Evolutionary conservation across 441 rosid species (phyloP).

Genomic region (Pelargonium cotyledonis): DNA sequence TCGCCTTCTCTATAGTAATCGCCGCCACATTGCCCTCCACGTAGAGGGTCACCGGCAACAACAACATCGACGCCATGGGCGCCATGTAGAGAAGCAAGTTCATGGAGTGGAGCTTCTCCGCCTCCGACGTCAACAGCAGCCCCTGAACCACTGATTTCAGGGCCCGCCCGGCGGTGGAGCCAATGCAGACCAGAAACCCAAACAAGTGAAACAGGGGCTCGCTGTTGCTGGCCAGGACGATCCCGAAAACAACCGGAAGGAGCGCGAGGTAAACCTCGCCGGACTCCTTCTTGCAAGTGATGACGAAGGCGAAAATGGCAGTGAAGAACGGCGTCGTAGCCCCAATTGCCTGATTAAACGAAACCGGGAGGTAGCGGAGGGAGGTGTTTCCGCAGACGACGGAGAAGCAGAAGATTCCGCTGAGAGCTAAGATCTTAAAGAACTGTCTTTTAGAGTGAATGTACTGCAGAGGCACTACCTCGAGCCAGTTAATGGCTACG

Average conservation of each 20-base stretch:
- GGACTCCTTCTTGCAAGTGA: conserved; percentile 73
- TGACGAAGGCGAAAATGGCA: conserved; percentile 76
- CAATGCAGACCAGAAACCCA: conserved; percentile 82
- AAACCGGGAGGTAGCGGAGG: conserved; percentile 68
- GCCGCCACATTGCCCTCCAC: conserved; percentile 85
- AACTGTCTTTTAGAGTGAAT: conserved; percentile 73
- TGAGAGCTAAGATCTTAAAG: conserved; percentile 70
- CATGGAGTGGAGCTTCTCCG: conserved; percentile 94
- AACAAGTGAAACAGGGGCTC: conserved; percentile 87
- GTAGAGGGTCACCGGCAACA: conserved; percentile 83
- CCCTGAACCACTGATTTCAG: conserved; percentile 94
- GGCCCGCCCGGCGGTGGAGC: conserved; percentile 94
- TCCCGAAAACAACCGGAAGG: conserved; percentile 89
- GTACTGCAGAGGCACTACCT: conserved; percentile 89
- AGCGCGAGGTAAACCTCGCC: conserved; percentile 81
- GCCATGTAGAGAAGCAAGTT: conserved; percentile 87
- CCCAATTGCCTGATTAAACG: conserved; percentile 81
- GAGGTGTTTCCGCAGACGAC: conserved; percentile 85
- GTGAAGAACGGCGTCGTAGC: conserved; percentile 95
- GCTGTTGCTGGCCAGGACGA: conserved; percentile 76
- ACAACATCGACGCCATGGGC: conserved; percentile 84
- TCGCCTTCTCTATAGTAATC: conserved; percentile 65
- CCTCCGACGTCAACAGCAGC: conserved; percentile 68
- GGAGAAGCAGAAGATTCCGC: conserved; percentile 79
- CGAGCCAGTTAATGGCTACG: conserved; percentile 81